phyloP scores from a whole-genome alignment of 345 rosid species.

The Lepidium africanum region DNA sequence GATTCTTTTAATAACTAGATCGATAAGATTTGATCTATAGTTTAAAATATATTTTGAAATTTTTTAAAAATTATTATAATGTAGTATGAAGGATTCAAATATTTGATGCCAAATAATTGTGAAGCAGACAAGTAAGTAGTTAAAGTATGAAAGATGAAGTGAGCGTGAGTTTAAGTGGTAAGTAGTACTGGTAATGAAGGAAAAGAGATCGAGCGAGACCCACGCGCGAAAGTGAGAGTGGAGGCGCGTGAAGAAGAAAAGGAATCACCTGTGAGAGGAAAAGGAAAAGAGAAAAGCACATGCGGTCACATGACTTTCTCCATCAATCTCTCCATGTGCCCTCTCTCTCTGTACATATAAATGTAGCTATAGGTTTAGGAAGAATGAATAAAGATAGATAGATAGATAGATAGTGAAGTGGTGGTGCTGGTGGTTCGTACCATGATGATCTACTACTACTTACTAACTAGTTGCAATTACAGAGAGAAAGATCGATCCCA shows the following conservation, averaged over 20 bases:
- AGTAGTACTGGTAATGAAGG: not conserved
- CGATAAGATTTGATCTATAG: too few relatives aligned
- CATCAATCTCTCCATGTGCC: conserved; percentile 21
- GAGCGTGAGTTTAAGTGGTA: not conserved
- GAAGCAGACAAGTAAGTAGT: too few relatives aligned
- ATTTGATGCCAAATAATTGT: too few relatives aligned
- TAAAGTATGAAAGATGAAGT: not conserved
- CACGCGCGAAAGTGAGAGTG: not conserved
- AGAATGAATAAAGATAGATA: not conserved
- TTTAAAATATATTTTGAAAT: too few relatives aligned
- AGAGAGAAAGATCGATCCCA: not conserved
- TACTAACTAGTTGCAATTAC: not conserved
- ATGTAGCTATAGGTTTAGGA: not conserved
- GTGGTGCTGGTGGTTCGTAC: not conserved
- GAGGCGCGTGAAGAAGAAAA: not conserved
- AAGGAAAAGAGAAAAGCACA: conserved; percentile 29
- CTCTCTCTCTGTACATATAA: not conserved
- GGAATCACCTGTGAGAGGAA: conserved; percentile 22
- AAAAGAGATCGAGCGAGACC: not conserved
- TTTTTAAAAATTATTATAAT: too few relatives aligned
- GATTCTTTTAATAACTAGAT: too few relatives aligned
- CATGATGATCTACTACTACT: conserved; percentile 13
- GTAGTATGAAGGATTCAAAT: too few relatives aligned
- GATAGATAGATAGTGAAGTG: not conserved
- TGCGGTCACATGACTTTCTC: conserved; percentile 26